phyloP scores from a whole-genome alignment of 1,284 basidiomycete genomes.

The Leccinum subfulvum region DNA sequence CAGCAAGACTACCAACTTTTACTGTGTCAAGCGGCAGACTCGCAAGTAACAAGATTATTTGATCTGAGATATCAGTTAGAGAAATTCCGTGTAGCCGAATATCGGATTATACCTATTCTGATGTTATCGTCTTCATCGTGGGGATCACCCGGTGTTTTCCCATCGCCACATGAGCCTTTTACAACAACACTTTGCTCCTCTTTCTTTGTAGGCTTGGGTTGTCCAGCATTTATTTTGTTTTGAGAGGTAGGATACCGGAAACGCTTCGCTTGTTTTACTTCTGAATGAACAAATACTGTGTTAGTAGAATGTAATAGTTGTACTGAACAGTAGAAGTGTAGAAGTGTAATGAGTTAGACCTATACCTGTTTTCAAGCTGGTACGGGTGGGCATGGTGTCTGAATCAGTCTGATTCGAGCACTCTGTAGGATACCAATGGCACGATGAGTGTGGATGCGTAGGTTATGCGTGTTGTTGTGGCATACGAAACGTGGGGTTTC shows the following conservation, averaged over 20 bases:
- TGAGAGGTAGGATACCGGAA: background rate
- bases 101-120: background rate
- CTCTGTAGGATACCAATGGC: too few relatives aligned
- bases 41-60: background rate
- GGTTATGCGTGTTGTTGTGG: too few relatives aligned
- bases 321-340: too few relatives aligned
- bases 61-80: background rate
- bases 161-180: background rate
- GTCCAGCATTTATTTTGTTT: background rate
- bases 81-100: background rate
- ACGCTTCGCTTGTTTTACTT: too few relatives aligned
- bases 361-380: too few relatives aligned
- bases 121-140: background rate
- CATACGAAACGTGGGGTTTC: too few relatives aligned
- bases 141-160: background rate
- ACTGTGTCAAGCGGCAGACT: background rate
- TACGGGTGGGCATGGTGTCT: too few relatives aligned
- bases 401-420: too few relatives aligned
- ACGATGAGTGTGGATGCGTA: too few relatives aligned
- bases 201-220: background rate
- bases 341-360: too few relatives aligned
- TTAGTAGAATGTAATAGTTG: too few relatives aligned
- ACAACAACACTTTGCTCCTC: background rate
- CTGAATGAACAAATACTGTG: too few relatives aligned
- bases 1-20: background rate